These are phyloP conservation scores for Penicillium brasilianum DNA, from an alignment of 2,329 filamentous ascomycete species.

Conservation along the genomic window DNA sequence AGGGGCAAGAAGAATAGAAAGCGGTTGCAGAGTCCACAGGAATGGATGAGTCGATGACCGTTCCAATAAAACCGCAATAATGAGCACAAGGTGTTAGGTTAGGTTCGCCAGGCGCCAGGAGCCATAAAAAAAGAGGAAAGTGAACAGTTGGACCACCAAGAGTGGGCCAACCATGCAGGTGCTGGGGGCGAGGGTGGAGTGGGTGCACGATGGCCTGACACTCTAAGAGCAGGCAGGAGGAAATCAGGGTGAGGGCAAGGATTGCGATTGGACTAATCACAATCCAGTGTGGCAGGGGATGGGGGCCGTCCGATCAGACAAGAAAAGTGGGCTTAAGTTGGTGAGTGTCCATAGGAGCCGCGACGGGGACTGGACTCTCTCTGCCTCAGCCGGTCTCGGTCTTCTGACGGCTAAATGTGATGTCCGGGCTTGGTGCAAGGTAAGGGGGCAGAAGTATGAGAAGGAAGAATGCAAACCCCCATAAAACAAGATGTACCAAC, in stretches of 20 bases:
- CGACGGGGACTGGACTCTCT: slow-evolving; percentile 20
- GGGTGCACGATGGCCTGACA: slow-evolving; percentile 39
- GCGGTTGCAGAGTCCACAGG: slow-evolving; percentile 17
- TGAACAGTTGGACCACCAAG: slow-evolving; percentile 26
- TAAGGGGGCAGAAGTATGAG: not conserved
- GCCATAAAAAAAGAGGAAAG: slow-evolving; percentile 24
- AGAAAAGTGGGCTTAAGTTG: slow-evolving; percentile 19
- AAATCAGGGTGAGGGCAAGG: slow-evolving; percentile 24
- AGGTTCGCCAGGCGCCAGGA: slow-evolving; percentile 17
- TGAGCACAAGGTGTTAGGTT: slow-evolving; percentile 13
- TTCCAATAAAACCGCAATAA: slow-evolving; percentile 15
- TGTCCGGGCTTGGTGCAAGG: slow-evolving; percentile 2
- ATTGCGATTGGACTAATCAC: slow-evolving; percentile 26
- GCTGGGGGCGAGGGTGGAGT: slow-evolving; percentile 34
- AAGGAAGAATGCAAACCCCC: not conserved
- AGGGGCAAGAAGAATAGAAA: slow-evolving; percentile 7
- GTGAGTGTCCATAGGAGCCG: slow-evolving; percentile 19
- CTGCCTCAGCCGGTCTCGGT: slow-evolving; percentile 23
- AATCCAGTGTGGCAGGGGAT: slow-evolving; percentile 12
- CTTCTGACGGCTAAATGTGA: slow-evolving; percentile 21
- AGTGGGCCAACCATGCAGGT: slow-evolving; percentile 39
- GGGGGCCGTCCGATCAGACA: slow-evolving; percentile 29
- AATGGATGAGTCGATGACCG: slow-evolving; percentile 7
- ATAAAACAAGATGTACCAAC: not conserved
- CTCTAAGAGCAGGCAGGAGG: slow-evolving; percentile 24